Evolutionary conservation across 192 early-diverging fungal genomes (phyloP).

Genomic region (Podochytrium sp.): DNA sequence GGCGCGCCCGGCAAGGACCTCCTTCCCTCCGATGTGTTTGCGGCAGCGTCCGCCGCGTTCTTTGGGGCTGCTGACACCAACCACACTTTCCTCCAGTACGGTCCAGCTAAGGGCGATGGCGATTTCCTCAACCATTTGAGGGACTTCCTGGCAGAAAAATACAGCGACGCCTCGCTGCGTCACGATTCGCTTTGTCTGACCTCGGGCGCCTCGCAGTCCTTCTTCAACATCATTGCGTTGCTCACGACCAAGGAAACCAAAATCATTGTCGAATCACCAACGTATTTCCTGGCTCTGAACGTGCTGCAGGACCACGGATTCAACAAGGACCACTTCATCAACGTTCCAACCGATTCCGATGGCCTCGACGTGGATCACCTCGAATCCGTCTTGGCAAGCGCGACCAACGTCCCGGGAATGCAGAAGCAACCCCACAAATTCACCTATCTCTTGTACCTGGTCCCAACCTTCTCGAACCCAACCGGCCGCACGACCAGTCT

Average conservation of each 20-base stretch:
- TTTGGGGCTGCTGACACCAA: constrained; percentile 4
- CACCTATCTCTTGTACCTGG: constrained; percentile 44
- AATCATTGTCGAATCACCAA: constrained; percentile 50
- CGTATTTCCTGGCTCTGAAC: constrained; percentile 52
- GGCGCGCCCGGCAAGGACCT: constrained; percentile 46
- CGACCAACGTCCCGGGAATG: not conserved
- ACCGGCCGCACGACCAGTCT: constrained; percentile 33
- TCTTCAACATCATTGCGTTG: constrained; percentile 44
- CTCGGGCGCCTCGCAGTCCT: constrained; percentile 47
- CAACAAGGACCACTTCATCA: not conserved
- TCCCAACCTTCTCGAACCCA: constrained; percentile 53
- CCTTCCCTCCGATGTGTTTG: constrained; percentile 25
- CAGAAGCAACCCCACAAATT: constrained; percentile 12
- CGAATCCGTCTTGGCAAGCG: not conserved
- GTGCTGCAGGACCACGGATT: constrained; percentile 49
- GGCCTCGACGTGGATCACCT: constrained; percentile 37
- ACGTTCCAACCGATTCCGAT: constrained; percentile 37
- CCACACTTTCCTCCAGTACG: constrained; percentile 37
- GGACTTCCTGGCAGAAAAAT: constrained; percentile 37
- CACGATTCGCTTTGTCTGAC: constrained; percentile 30
- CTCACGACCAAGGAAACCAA: constrained; percentile 39
- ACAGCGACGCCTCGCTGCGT: constrained; percentile 21
- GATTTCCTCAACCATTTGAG: constrained; percentile 34
- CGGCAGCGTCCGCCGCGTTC: constrained; percentile 7
- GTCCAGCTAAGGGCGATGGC: constrained; percentile 35